These are phyloP conservation scores for Colletotrichum spinosum DNA, from an alignment of 2,329 filamentous ascomycete species.

Conservation along the genomic window DNA sequence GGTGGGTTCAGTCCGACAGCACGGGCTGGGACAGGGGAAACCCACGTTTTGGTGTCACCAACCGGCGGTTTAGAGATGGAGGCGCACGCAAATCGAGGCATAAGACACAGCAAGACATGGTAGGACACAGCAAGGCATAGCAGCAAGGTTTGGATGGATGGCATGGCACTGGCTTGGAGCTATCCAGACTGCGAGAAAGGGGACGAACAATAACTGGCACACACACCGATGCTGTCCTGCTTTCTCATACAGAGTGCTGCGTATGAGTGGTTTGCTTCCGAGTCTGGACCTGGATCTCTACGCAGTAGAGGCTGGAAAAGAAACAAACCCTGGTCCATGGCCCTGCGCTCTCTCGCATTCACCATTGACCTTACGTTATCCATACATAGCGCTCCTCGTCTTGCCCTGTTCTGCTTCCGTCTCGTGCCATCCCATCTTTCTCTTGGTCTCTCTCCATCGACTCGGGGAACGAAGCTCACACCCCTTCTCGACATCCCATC, in stretches of 20 bases:
- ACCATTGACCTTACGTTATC: constrained; percentile 12
- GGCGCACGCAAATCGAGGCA: constrained; percentile 5
- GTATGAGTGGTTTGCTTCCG: too few relatives aligned
- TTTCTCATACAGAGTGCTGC: too few relatives aligned
- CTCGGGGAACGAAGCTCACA: constrained; percentile 9
- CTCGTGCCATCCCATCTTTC: neutral
- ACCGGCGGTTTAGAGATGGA: constrained; percentile 22
- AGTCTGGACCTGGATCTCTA: too few relatives aligned
- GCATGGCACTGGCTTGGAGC: too few relatives aligned
- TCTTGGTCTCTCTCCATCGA: constrained; percentile 15
- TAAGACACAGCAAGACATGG: too few relatives aligned
- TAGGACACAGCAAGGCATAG: too few relatives aligned
- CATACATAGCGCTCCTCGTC: constrained; percentile 8
- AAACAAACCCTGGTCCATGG: neutral
- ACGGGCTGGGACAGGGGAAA: too few relatives aligned
- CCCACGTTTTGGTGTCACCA: neutral
- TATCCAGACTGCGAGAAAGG: neutral
- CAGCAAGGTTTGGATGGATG: too few relatives aligned
- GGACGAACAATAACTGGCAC: too few relatives aligned
- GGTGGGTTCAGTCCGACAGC: too few relatives aligned
- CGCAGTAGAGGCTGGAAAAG: too few relatives aligned
- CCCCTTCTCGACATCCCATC: neutral
- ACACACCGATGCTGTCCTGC: too few relatives aligned
- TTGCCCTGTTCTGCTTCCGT: neutral
- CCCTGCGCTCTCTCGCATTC: neutral